Conservation (phyloP, 768 basidiomycete genomes). For the Strobilomyces dryophilus region DNA sequence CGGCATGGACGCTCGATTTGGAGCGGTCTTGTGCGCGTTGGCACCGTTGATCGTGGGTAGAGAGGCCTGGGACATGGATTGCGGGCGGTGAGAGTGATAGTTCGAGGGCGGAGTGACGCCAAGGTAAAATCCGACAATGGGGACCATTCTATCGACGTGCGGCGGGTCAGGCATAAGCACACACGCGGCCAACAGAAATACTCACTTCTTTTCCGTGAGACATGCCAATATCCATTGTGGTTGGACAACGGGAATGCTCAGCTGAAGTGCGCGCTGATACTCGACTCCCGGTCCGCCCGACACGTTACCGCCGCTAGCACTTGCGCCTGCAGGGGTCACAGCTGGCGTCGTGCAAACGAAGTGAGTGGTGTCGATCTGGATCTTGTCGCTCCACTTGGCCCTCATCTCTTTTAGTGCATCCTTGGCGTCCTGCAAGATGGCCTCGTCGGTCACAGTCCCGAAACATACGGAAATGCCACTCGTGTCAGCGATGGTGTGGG, state of each 20-base stretch:
- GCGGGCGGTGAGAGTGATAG: conserved; percentile 45
- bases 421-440: conserved; percentile 77
- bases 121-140: conserved; percentile 80
- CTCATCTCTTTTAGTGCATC: conserved; percentile 78
- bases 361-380: conserved; percentile 97
- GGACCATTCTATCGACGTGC: conserved; percentile 64
- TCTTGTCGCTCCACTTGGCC: conserved; percentile 87
- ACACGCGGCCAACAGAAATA: conserved; percentile 3
- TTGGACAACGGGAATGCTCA: conserved; percentile 92
- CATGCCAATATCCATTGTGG: conserved; percentile 95
- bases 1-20: conserved; percentile 69
- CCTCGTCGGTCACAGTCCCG: conserved; percentile 77
- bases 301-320: conserved; percentile 46
- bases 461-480: conserved; percentile 95
- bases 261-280: conserved; percentile 91
- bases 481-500: conserved; percentile 94
- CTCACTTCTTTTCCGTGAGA: conserved; percentile 76
- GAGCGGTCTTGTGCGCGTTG: conserved; percentile 32
- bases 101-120: conserved; percentile 53
- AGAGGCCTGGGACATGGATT: conserved; percentile 73
- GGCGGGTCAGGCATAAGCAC: background rate
- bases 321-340: conserved; percentile 55
- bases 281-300: conserved; percentile 72
- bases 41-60: conserved; percentile 37
- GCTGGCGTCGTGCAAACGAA: conserved; percentile 94